Conservation (phyloP, 352 stramenopile species). For the Pythium rhizo-oryzae region DNA sequence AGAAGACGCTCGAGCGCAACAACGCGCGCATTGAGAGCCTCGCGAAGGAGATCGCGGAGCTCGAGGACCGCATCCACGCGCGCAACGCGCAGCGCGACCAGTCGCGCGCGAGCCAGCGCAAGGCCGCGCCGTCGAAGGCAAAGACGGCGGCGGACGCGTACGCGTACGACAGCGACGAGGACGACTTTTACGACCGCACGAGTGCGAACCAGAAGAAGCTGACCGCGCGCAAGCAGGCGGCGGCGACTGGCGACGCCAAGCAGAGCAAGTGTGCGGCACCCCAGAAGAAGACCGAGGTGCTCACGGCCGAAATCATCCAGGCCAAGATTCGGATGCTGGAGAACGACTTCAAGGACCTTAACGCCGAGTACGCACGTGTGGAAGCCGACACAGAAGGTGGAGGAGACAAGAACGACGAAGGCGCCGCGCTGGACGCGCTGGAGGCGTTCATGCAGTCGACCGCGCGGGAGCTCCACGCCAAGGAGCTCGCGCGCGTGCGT, state of each 20-base stretch:
- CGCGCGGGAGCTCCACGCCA: constrained; percentile 48
- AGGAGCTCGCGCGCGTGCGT: constrained; percentile 32
- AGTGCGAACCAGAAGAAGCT: constrained; percentile 59
- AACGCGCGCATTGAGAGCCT: constrained; percentile 60
- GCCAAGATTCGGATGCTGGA: constrained; percentile 45
- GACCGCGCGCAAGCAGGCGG: constrained; percentile 26
- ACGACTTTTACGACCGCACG: constrained; percentile 82
- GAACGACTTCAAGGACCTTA: constrained; percentile 36
- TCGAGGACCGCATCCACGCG: constrained; percentile 61
- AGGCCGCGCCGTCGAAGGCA: too few relatives aligned
- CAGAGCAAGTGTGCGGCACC: neutral
- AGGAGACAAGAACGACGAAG: constrained; percentile 27
- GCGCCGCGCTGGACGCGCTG: constrained; percentile 46
- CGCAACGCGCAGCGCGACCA: constrained; percentile 53
- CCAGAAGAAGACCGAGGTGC: constrained; percentile 25
- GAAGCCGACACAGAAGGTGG: constrained; percentile 21
- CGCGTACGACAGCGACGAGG: constrained; percentile 69
- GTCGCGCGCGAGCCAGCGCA: constrained; percentile 19
- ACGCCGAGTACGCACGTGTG: constrained; percentile 26
- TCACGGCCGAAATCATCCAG: constrained; percentile 63
- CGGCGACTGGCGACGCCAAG: neutral
- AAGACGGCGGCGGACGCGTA: constrained; percentile 27
- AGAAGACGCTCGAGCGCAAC: constrained; percentile 61
- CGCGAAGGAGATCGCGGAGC: constrained; percentile 61
- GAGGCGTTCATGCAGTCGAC: constrained; percentile 72